Conservation (phyloP, 495 filamentous ascomycete species). For the Tuber calosporum region DNA sequence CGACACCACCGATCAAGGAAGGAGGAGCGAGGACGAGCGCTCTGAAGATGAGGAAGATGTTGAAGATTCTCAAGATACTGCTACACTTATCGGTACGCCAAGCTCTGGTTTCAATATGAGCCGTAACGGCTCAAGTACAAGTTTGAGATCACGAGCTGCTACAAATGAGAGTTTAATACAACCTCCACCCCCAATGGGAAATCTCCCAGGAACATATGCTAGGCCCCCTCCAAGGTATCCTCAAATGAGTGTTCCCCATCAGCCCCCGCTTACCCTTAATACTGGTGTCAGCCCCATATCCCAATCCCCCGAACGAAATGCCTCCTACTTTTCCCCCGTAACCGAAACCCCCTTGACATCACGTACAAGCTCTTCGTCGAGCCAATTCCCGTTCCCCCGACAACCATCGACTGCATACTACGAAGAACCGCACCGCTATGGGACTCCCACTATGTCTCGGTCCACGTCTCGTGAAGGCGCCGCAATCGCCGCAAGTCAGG, state of each 20-base stretch:
- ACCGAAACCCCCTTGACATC: conserved; percentile 76
- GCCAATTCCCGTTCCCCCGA: conserved; percentile 68
- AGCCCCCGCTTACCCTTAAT: conserved; percentile 38
- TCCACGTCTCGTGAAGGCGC: conserved; percentile 65
- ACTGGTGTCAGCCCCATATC: conserved; percentile 36
- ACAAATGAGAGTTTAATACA: conserved; percentile 63
- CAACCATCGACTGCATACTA: conserved; percentile 58
- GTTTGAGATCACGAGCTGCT: conserved; percentile 69
- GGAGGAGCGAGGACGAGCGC: conserved; percentile 14
- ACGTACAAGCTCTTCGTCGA: conserved; percentile 68
- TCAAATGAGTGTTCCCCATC: conserved; percentile 42
- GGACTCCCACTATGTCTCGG: conserved; percentile 64
- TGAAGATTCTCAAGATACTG: conserved; percentile 46
- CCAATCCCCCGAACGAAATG: conserved; percentile 47
- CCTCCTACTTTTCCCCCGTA: conserved; percentile 85
- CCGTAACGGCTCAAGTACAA: conserved; percentile 73
- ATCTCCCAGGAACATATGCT: conserved; percentile 36
- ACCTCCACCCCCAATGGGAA: conserved; percentile 24
- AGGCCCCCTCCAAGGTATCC: conserved; percentile 44
- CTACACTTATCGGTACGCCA: conserved; percentile 40
- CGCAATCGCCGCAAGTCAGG: conserved; percentile 29
- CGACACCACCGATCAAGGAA: conserved; percentile 26
- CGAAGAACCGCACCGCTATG: conserved; percentile 66
- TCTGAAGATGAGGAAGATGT: conserved; percentile 69
- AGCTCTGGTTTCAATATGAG: conserved; percentile 52